These are phyloP conservation scores for Tricholoma terreum DNA, from an alignment of 768 basidiomycete species.

Conservation along the genomic window DNA sequence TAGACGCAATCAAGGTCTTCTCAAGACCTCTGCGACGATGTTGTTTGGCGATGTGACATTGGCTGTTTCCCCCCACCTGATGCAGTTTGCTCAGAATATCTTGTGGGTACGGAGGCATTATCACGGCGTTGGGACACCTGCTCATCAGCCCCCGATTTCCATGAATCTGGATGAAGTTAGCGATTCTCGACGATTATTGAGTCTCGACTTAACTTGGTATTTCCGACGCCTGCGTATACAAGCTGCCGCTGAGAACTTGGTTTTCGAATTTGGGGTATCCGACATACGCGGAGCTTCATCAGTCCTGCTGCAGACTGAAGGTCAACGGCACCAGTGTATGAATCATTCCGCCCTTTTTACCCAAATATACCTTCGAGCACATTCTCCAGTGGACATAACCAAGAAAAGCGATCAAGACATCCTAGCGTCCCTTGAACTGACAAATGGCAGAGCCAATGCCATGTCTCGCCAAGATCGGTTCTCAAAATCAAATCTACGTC, in stretches of 20 bases:
- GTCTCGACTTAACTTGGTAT: constrained; percentile 37
- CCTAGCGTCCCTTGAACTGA: constrained; percentile 58
- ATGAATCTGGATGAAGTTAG: constrained; percentile 1
- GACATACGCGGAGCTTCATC: constrained; percentile 37
- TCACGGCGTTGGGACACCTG: constrained; percentile 12
- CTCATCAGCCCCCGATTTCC: constrained; percentile 5
- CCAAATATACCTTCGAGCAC: constrained; percentile 56
- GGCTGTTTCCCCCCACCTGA: constrained; percentile 52
- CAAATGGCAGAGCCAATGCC: constrained; percentile 42
- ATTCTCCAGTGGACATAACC: constrained; percentile 41
- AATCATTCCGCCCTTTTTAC: constrained; percentile 48
- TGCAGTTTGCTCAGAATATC: constrained; percentile 55
- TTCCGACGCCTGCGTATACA: constrained; percentile 48
- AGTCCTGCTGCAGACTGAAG: constrained; percentile 26
- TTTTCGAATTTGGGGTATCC: constrained; percentile 55
- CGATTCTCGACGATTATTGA: constrained; percentile 11
- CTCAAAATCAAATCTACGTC: constrained; percentile 36
- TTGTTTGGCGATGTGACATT: constrained; percentile 40
- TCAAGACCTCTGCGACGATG: constrained; percentile 33
- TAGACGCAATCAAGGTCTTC: constrained; percentile 26
- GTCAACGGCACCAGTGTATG: constrained; percentile 37
- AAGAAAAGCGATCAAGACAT: constrained; percentile 47
- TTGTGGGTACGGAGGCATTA: constrained; percentile 48
- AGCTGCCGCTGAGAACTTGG: constrained; percentile 68
- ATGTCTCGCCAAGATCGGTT: constrained; percentile 46